Evolutionary conservation across 2,329 filamentous ascomycete genomes (phyloP).

Genomic region (Chaetomiaceae sp.): DNA sequence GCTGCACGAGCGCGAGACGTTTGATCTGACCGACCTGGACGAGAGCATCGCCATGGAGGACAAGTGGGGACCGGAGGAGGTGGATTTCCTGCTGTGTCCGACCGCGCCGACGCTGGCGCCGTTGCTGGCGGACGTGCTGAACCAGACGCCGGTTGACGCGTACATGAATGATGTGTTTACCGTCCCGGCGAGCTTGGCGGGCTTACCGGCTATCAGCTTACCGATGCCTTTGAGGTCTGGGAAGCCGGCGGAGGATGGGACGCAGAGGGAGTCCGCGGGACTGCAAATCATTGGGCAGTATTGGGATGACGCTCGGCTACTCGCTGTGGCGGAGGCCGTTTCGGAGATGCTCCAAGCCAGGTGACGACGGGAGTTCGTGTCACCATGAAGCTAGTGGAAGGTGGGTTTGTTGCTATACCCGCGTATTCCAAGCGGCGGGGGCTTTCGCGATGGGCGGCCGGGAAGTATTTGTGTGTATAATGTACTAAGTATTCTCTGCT

Average conservation of each 20-base stretch:
- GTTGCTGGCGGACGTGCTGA: slow-evolving; percentile 42
- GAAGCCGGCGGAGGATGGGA: slow-evolving; percentile 24
- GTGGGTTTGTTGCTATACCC: no score
- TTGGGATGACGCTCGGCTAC: slow-evolving; percentile 62
- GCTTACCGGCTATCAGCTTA: slow-evolving; percentile 80
- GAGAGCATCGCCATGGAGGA: slow-evolving; percentile 46
- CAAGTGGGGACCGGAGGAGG: slow-evolving; percentile 54
- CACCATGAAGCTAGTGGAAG: no score
- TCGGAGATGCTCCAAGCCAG: slow-evolving; percentile 1
- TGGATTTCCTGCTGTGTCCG: slow-evolving; percentile 83
- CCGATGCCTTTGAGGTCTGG: slow-evolving; percentile 47
- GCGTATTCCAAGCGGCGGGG: no score
- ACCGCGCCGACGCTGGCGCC: slow-evolving; percentile 62
- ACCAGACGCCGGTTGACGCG: slow-evolving; percentile 53
- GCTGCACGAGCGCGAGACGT: slow-evolving; percentile 42
- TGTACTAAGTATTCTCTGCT: slow-evolving; percentile 4
- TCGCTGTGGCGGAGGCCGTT: slow-evolving; percentile 47
- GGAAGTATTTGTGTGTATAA: slow-evolving; percentile 2
- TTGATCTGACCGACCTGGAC: slow-evolving; percentile 56
- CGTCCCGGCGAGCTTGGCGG: slow-evolving; percentile 87
- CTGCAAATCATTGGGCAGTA: slow-evolving; percentile 78
- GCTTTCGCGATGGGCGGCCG: no score
- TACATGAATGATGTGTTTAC: slow-evolving; percentile 97
- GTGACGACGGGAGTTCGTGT: not conserved
- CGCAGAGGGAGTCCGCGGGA: slow-evolving; percentile 42